Evolutionary conservation across 2,329 filamentous ascomycete species (phyloP).

Genomic region (Monosporascus sp.): DNA sequence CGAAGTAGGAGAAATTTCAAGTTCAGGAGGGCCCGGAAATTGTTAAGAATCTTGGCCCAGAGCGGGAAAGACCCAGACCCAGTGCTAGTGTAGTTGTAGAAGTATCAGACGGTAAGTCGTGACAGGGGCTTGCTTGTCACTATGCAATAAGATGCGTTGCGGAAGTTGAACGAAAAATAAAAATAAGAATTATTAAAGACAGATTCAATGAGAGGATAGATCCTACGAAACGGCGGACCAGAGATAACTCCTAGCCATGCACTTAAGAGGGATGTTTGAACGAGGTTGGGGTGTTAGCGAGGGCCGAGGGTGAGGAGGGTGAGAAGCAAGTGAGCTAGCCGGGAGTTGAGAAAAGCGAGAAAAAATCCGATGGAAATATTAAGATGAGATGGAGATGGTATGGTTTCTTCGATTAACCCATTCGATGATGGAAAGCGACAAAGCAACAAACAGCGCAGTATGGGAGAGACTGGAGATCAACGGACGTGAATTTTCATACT

Average conservation of each 20-base stretch:
- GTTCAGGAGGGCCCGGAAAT: not conserved
- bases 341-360: constrained; percentile 1
- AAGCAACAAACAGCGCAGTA: no score
- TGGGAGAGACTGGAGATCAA: no score
- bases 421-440: no score
- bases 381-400: no score
- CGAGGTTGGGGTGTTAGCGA: no score
- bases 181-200: not conserved
- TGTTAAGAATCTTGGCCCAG: not conserved
- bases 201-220: not conserved
- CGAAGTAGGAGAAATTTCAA: not conserved
- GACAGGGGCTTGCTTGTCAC: no score
- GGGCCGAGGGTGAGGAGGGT: no score
- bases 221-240: not conserved
- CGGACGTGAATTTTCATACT: no score
- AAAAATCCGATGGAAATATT: not conserved
- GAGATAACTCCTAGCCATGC: no score
- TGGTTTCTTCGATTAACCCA: no score
- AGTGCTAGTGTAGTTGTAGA: not conserved
- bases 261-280: not conserved
- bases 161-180: not conserved
- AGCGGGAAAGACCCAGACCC: not conserved
- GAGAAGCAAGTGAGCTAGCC: not conserved
- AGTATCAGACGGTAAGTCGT: not conserved
- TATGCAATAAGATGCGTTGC: not conserved